These are phyloP conservation scores for Rhytidiadelphus loreus DNA, from an alignment of 225 moss, liverwort and hornwort species.

Conservation along the genomic window DNA sequence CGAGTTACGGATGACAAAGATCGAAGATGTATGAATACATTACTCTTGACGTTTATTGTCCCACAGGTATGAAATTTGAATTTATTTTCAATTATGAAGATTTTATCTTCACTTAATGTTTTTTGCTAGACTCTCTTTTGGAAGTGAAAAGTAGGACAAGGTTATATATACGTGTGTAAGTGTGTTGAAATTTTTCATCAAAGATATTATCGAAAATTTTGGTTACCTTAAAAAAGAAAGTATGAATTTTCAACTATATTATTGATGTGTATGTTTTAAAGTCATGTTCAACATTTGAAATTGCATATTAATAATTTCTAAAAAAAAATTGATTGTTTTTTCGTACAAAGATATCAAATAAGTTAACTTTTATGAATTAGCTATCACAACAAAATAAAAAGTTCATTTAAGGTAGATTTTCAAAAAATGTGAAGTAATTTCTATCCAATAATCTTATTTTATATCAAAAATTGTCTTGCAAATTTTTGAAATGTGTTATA, in stretches of 20 bases:
- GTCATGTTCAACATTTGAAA: neutral
- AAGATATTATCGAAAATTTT: neutral
- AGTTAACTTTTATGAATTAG: neutral
- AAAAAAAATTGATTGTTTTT: neutral
- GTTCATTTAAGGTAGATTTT: neutral
- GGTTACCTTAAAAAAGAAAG: neutral
- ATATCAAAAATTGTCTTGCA: neutral
- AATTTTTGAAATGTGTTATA: neutral
- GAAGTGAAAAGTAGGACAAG: neutral
- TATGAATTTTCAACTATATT: neutral
- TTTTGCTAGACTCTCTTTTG: too few relatives aligned
- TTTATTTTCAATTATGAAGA: neutral
- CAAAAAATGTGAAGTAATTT: neutral
- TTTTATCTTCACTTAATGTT: too few relatives aligned
- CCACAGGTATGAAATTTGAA: slow-evolving; percentile 2
- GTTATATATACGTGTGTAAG: neutral
- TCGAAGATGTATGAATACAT: slow-evolving; percentile 73
- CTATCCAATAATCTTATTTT: neutral
- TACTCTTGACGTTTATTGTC: slow-evolving; percentile 47
- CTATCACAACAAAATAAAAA: neutral
- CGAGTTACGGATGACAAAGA: slow-evolving; percentile 88
- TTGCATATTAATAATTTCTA: neutral
- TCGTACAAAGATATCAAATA: neutral
- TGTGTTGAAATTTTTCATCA: neutral
- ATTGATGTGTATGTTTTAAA: neutral